Conservation (phyloP, 768 basidiomycete species). For the Neoboletus magnificus region DNA sequence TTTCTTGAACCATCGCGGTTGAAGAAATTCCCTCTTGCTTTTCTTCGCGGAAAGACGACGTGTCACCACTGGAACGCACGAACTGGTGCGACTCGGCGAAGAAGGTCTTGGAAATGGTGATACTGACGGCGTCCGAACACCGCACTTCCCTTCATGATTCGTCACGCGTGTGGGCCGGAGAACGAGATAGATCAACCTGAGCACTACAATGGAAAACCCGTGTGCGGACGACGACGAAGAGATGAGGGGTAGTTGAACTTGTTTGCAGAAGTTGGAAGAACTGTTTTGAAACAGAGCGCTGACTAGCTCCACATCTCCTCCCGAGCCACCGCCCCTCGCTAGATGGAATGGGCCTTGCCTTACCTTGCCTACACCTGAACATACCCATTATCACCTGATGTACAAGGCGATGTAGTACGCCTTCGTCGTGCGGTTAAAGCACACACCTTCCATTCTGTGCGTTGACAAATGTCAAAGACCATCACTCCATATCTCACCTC, state of each 20-base stretch:
- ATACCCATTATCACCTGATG: not conserved
- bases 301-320: not conserved
- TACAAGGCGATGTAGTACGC: slow-evolving; percentile 12
- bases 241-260: not conserved
- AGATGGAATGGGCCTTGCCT: not conserved
- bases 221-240: not conserved
- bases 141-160: not conserved
- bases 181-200: not conserved
- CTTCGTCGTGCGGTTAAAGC: not conserved
- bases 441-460: slow-evolving; percentile 21
- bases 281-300: no score
- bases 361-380: not conserved
- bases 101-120: slow-evolving; percentile 1
- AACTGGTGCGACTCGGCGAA: slow-evolving; percentile 11
- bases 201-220: not conserved
- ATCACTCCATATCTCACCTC: slow-evolving; percentile 8
- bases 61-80: not conserved
- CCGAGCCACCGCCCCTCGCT: not conserved
- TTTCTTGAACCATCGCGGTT: slow-evolving; percentile 12
- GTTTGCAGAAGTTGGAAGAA: not conserved
- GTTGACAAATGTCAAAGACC: not conserved
- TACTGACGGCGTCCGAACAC: not conserved
- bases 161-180: not conserved
- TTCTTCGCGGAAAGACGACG: slow-evolving; percentile 12
- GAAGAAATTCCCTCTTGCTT: not conserved